These are phyloP conservation scores for Xylariomycetidae sp. DNA, from an alignment of 2,329 filamentous ascomycete species.

Conservation along the genomic window DNA sequence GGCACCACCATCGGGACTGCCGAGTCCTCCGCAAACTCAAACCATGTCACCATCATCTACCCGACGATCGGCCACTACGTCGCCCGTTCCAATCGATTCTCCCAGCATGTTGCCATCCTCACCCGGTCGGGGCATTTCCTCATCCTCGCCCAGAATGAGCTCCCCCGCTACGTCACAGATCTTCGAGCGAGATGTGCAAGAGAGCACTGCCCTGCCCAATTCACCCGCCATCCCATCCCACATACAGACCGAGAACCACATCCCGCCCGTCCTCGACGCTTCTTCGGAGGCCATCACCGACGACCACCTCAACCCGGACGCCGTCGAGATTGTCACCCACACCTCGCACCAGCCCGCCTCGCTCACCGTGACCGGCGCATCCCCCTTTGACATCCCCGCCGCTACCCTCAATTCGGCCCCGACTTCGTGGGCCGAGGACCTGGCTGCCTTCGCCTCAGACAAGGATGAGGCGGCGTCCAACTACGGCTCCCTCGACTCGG, in stretches of 20 bases:
- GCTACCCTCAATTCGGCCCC: constrained; percentile 42
- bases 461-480: constrained; percentile 63
- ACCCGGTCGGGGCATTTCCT: constrained; percentile 59
- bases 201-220: constrained; percentile 63
- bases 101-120: constrained; percentile 53
- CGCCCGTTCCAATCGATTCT: constrained; percentile 38
- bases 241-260: constrained; percentile 90
- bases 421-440: constrained; percentile 54
- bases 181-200: constrained; percentile 93
- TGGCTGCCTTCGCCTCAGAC: constrained; percentile 50
- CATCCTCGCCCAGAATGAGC: constrained; percentile 67
- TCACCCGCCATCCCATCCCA: constrained; percentile 89
- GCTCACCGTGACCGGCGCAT: constrained; percentile 55
- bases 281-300: constrained; percentile 91
- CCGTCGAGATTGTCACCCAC: constrained; percentile 90
- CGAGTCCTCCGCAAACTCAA: constrained; percentile 27
- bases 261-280: constrained; percentile 85
- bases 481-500: constrained; percentile 72
- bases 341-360: constrained; percentile 75
- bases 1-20: constrained; percentile 27
- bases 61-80: constrained; percentile 35
- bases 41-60: constrained; percentile 32
- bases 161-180: constrained; percentile 79
- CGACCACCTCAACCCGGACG: constrained; percentile 75
- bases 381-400: constrained; percentile 30